Evolutionary conservation across 2,329 filamentous ascomycete species (phyloP), one percentile per base, ranked within the genome.

Genomic region (Fusarium sp.): DNA sequence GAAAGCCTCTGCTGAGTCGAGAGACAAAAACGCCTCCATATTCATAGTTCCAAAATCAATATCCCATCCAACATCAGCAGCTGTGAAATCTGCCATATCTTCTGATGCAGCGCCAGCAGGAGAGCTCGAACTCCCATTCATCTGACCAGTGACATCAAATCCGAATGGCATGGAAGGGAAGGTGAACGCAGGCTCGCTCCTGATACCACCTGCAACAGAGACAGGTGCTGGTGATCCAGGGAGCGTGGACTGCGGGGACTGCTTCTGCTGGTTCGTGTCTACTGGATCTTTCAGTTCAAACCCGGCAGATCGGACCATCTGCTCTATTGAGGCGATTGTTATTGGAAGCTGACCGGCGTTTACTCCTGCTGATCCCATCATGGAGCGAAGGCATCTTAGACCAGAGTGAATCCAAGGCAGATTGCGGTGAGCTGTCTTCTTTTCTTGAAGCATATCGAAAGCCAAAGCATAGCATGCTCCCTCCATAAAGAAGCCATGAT

Each of bases 401-500:
- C 80, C 78, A 2, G 81, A 80, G 57, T 83, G 81, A 13, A 85
- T 81, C 83, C 82, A 85, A 2, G 82, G 83, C 5, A 86, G 75
- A 60, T 84, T 83, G 6, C 77, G 76, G n/a, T 80, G 63, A 5
- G 82, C 80, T 4, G 79, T 75, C 50, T 77, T 75, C 25, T 81
- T 78, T 18, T 83, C 81, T 37, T 85, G 83, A 23, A 86, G 77
- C 52, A 86, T 78, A 54, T 86, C 83, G 50, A 85, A 85, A 13
- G 83, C 81, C 6, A 86, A 64, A 6, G 81, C 81, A 54, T 85
- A 84, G 16, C 79, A 79, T 18, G 83, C 82, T 35, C 83, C 84
- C 38, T 82, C 80, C 15, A 85, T 75, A 54, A 86, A 85, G 53
- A 84, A 85, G 9, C 79, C 82, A 32, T 85, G 83, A 32, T 85